phyloP scores from a whole-genome alignment of 2,329 filamentous ascomycete species.

The Canariomyces notabilis region DNA sequence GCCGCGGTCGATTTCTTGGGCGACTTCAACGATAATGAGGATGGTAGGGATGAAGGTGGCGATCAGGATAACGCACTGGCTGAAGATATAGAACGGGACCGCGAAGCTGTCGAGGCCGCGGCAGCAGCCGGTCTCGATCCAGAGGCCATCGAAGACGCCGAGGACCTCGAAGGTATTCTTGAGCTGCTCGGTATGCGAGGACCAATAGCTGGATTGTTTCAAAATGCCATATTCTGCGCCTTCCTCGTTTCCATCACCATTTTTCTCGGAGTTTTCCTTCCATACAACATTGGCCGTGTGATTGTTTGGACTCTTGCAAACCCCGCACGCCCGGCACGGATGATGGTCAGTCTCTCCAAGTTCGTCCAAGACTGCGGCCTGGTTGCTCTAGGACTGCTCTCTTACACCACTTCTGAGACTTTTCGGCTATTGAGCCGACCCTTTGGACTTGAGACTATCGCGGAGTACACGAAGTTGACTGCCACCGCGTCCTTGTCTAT shows the following conservation, averaged over 20 bases:
- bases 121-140: constrained; percentile 65
- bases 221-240: constrained; percentile 92
- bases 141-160: constrained; percentile 75
- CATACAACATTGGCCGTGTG: constrained; percentile 86
- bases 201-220: constrained; percentile 80
- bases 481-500: constrained; percentile 36
- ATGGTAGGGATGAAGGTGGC: constrained; percentile 28
- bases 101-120: constrained; percentile 59
- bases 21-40: constrained; percentile 33
- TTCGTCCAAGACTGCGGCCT: constrained; percentile 71
- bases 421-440: constrained; percentile 31
- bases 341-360: constrained; percentile 70
- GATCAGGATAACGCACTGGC: constrained; percentile 24
- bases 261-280: constrained; percentile 78
- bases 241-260: constrained; percentile 86
- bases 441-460: constrained; percentile 6
- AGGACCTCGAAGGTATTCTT: constrained; percentile 93
- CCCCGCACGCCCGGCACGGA: constrained; percentile 68
- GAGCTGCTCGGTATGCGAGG: constrained; percentile 96
- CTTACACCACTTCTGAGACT: constrained; percentile 33
- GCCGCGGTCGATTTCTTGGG: constrained; percentile 38
- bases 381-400: constrained; percentile 55
- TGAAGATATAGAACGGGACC: constrained; percentile 41
- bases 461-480: constrained; percentile 11
- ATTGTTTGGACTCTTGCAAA: constrained; percentile 75